Evolutionary conservation across 768 basidiomycete species (phyloP), one percentile per base, ranked within the genome.

Genomic region (Ramaria rubella): DNA sequence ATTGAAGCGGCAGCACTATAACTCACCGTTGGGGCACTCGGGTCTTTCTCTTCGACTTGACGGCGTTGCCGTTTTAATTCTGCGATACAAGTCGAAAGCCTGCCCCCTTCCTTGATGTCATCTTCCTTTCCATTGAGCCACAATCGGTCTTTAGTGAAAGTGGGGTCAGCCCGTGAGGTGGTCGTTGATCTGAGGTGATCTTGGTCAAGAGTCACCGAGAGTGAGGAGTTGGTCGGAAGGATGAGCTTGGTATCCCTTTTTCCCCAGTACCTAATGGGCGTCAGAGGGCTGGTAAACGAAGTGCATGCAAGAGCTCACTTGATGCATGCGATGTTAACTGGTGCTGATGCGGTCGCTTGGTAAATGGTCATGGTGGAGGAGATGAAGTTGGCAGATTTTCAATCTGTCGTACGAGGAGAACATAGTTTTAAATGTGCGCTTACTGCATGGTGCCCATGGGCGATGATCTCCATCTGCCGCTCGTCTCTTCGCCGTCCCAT

Each of bases 301-400:
- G 45, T 19, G 43, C 21, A 50, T 21, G 24, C 7, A n/a, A 24
- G 38, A 11, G 61, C 78, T 65, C 58, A 94, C 94, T 97, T 97
- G 74, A 97, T 96, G 68, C 87, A 90, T n/a, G 94, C 94, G 65
- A 97, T 97, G 73, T 97, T 97, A 57, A 97, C 93, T 3, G 94
- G 94, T 0, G 94, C 94, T 60, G 93, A 89, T 0, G 85, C 83
- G 14, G 94, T 96, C 7, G 92, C 93, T 74, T 91, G 83, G 75
- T 81, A 84, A 63, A 82, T 30, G 38, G 56, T 51, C 67, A 65
- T 63, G 54, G 27, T 62, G 34, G 8, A 19, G 40, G 23, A 21
- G n/a, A 42, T 12, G 14, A 17, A 42, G 2, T 8, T 17, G 11
- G 40, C 8, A 7, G n/a, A n/a, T 14, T 12, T 42, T n/a, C 19